Base-by-base conservation (phyloP, 805 yeast species). In the Metschnikowia lunata region DNA sequence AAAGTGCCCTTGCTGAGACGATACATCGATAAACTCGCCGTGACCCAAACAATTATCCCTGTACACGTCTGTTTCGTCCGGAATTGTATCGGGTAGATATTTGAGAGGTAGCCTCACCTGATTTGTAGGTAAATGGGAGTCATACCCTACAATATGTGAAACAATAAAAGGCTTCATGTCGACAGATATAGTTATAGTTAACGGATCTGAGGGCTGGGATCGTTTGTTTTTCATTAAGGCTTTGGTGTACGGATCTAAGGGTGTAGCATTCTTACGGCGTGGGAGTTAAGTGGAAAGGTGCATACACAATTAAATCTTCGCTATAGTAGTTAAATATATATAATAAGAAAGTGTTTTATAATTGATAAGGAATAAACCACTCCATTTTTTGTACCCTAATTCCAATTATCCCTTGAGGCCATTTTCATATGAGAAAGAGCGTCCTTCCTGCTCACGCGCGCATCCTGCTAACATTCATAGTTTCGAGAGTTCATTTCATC, bases 61-160 rank as follows among this genome's bases (percentile, higher is more conserved):
- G 30, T 50, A 51, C 26, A 23, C 33, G n/a, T 52, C 53, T 10
- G 42, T 42, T 26, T 46, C 50, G 0, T 27, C 12, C 8, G 28
- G n/a, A 4, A 29, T 12, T 11, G 28, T 30, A 6, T 26, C 27
- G 3, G 45, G 36, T 26, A 33, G 15, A 29, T 51, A 53, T 29
- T 51, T 49, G 33, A 53, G 54, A 40, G 57, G 57, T 26, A 53
- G 47, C 27, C 37, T 45, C n/a, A 53, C 48, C 18, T 36, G 31
- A 37, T 49, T 50, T 18, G 41, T 40, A 4, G 52, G 54, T 11
- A 53, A 37, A 43, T 53, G 55, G 8, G 54, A 42, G 9, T 49
- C 51, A 36, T 53, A 53, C 6, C 55, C 55, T 11, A 48, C 46
- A 6, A 52, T 32, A 26, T 47, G 50, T 13, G 56, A 45, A 32